Percentiles rank a stretch among this genome's conserved stretches.
Conservation (phyloP, 2,329 filamentous ascomycete species). For the Helminthosporium solani region DNA sequence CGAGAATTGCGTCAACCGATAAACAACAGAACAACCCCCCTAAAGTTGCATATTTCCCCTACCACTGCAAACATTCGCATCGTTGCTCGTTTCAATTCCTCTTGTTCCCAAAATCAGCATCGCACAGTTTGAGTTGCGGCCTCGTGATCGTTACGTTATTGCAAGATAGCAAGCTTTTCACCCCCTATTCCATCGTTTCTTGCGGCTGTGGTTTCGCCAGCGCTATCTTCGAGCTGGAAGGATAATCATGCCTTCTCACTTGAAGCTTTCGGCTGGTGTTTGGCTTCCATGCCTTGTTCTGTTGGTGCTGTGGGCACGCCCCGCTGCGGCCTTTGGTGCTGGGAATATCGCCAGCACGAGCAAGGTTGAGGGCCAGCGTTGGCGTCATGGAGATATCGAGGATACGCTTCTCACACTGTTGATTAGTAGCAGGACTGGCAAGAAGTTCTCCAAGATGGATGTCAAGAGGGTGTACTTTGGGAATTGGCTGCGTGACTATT, state of each 20-base stretch:
- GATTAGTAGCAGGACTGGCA: constrained; percentile 64
- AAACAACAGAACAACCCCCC: constrained; percentile 6
- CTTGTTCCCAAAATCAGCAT: background rate
- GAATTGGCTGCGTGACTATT: constrained; percentile 93
- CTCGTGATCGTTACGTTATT: background rate
- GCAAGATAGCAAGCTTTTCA: background rate
- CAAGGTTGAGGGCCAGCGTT: constrained; percentile 81
- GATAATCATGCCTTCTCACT: constrained; percentile 27
- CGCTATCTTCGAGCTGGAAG: background rate
- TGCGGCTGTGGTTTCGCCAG: too few relatives aligned
- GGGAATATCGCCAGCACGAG: constrained; percentile 84
- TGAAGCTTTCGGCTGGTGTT: constrained; percentile 34
- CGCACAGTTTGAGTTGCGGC: background rate
- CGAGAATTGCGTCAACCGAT: constrained; percentile 12
- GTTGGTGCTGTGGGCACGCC: constrained; percentile 67
- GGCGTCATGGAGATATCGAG: constrained; percentile 72
- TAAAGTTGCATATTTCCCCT: background rate
- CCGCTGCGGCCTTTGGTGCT: constrained; percentile 77
- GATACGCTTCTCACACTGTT: constrained; percentile 77
- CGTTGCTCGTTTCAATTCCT: background rate
- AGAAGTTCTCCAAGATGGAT: constrained; percentile 86
- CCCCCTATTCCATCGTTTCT: background rate
- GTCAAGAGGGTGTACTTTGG: constrained; percentile 93
- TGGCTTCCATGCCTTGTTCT: constrained; percentile 46
- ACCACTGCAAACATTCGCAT: background rate